Evolutionary conservation across 306 rosid species (phyloP).

Genomic region (Fragaria vesca): DNA sequence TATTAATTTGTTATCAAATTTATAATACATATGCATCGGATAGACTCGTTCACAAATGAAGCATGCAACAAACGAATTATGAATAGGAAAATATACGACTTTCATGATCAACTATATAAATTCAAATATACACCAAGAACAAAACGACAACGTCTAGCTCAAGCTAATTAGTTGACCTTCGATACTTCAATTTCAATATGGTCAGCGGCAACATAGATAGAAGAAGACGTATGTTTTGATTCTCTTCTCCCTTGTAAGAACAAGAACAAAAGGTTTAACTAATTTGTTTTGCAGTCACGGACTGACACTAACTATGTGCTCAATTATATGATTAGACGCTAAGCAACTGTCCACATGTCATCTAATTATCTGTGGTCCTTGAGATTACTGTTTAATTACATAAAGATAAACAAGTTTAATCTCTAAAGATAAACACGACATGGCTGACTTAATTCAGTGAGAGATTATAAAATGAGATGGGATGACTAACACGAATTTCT

Average conservation of each 20-base stretch:
- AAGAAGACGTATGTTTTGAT: neutral
- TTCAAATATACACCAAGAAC: neutral
- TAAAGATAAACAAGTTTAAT: neutral
- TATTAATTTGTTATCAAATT: too few relatives aligned
- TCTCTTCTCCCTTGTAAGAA: neutral
- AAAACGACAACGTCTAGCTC: slow-evolving; percentile 4
- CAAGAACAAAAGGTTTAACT: neutral
- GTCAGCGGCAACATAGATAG: neutral
- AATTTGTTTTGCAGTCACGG: slow-evolving; percentile 1
- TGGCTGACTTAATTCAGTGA: neutral
- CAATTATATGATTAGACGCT: slow-evolving; percentile 1
- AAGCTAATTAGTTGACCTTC: neutral
- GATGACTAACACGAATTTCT: neutral
- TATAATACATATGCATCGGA: too few relatives aligned
- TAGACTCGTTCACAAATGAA: too few relatives aligned
- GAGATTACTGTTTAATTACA: neutral
- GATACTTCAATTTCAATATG: neutral
- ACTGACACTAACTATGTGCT: neutral
- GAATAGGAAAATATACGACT: neutral
- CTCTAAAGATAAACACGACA: neutral
- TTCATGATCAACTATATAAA: neutral
- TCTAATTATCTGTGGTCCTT: neutral
- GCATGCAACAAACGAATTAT: neutral
- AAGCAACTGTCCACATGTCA: slow-evolving; percentile 1
- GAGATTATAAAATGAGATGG: neutral